A percentile compares a stretch with the other conserved stretches of the same genome.
These are phyloP conservation scores for Nicotiana tomentosiformis DNA, from an alignment of 257 asterid genomes.

Conservation along the genomic window DNA sequence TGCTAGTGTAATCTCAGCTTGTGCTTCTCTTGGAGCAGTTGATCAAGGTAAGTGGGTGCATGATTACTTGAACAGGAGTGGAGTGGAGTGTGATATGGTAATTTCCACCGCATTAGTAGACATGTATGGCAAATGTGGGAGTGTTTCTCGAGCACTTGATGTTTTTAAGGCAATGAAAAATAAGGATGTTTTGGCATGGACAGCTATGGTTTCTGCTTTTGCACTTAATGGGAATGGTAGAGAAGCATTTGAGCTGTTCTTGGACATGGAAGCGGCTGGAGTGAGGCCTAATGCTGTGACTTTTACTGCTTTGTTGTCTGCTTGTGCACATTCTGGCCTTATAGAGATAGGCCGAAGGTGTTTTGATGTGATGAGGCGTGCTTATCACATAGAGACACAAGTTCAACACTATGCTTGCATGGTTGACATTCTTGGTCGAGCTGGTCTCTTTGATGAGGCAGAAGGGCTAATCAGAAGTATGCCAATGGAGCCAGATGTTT, in stretches of 20 bases:
- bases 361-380: constrained; percentile 40
- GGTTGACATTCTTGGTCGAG: constrained; percentile 64
- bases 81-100: constrained; percentile 62
- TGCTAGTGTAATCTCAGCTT: constrained; percentile 66
- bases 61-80: constrained; percentile 44
- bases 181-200: constrained; percentile 77
- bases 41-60: constrained; percentile 78
- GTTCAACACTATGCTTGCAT: constrained; percentile 74
- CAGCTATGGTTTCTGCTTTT: constrained; percentile 64
- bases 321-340: constrained; percentile 68
- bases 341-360: constrained; percentile 54
- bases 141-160: constrained; percentile 42
- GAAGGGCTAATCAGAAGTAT: constrained; percentile 46
- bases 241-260: constrained; percentile 49
- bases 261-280: constrained; percentile 48
- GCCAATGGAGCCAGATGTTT: constrained; percentile 72
- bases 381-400: constrained; percentile 40
- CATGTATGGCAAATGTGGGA: constrained; percentile 85
- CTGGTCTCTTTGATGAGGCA: constrained; percentile 67
- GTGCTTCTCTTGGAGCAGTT: constrained; percentile 78
- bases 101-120: constrained; percentile 73
- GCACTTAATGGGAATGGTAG: constrained; percentile 58
- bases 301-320: constrained; percentile 47
- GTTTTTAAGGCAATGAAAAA: constrained; percentile 46
- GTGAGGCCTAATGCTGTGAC: constrained; percentile 68